Evolutionary conservation across 495 filamentous ascomycete genomes (phyloP).

Genomic region (Talaromyces liani): DNA sequence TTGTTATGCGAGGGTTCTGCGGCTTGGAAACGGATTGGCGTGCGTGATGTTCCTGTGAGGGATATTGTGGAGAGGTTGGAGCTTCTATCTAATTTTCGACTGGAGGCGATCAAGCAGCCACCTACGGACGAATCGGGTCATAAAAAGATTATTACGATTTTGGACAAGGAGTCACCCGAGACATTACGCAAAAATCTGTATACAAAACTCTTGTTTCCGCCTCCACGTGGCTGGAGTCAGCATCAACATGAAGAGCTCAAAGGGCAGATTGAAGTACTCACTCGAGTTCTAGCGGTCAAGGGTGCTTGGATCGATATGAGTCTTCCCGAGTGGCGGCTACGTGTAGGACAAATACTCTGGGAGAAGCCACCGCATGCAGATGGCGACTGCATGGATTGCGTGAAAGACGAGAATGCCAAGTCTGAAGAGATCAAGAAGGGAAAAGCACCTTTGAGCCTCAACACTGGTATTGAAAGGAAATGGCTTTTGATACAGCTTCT

Average conservation of each 20-base stretch:
- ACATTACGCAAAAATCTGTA: slow-evolving; percentile 41
- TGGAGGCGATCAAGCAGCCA: slow-evolving; percentile 24
- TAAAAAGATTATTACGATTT: slow-evolving; percentile 18
- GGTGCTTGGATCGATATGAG: slow-evolving; percentile 73
- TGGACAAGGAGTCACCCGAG: slow-evolving; percentile 34
- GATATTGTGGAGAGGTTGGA: slow-evolving; percentile 35
- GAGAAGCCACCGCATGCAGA: slow-evolving; percentile 44
- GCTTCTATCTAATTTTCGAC: slow-evolving; percentile 31
- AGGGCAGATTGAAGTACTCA: slow-evolving; percentile 44
- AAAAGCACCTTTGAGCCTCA: slow-evolving; percentile 16
- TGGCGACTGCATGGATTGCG: slow-evolving; percentile 39
- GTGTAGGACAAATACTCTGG: slow-evolving; percentile 78
- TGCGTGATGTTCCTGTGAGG: slow-evolving; percentile 29
- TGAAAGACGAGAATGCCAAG: slow-evolving; percentile 10
- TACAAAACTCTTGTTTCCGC: slow-evolving; percentile 34
- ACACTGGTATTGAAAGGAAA: slow-evolving; percentile 51
- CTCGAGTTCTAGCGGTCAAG: slow-evolving; percentile 34
- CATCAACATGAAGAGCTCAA: slow-evolving; percentile 31
- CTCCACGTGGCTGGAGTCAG: slow-evolving; percentile 24
- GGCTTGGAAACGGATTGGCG: slow-evolving; percentile 36
- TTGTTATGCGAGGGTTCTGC: slow-evolving; percentile 27
- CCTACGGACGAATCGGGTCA: slow-evolving; percentile 13
- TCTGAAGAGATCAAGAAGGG: background rate
- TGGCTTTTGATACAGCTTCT: slow-evolving; percentile 76
- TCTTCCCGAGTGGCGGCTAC: slow-evolving; percentile 69